Base-by-base conservation (phyloP, 169 alveolate species). In the Eimeria falciformis region DNA sequence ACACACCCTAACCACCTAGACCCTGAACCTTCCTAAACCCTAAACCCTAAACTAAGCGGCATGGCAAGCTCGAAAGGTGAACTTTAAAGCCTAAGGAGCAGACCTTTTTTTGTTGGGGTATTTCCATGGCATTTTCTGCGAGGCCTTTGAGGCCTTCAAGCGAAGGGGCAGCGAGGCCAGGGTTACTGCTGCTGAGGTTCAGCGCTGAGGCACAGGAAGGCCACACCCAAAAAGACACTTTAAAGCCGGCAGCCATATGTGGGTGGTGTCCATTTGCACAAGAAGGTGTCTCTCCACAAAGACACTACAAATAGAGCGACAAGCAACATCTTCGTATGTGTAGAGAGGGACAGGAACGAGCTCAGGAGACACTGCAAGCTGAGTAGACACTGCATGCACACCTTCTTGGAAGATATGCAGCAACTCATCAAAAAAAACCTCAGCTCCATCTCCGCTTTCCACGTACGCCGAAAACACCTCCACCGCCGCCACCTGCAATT, bases 381-480 rank as follows among this genome's bases (percentile, higher is more conserved):
- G 77, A 66, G 77, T 45, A 66, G 4, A 23, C 17, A 29, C 69
- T 58, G 69, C 69, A 58, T 58, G 17, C 69, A 58, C 23, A 85
- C 92, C 92, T 65, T 85, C 75, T n/a, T 40, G 46, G 69, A 85
- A 85, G 84, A 85, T 77, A 7, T 75, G 71, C 50, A 85, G 75
- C 50, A 85, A 47, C 84, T 65, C 73, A 18, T 85, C 92, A 37
- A 85, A 85, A 56, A 65, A 69, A 18, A 37, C 56, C 65, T 77
- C 68, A 4, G 47, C 84, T 21, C 77, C 84, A 5, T 27, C 66
- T n/a, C 77, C 71, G 37, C 79, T 45, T 29, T 85, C 92, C 5
- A 50, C 92, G n/a, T 43, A 56, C 23, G 92, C 92, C 40, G 79
- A 85, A 27, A 86, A 53, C 25, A 62, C 79, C 21, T 25, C 84